Conservation (phyloP, 768 basidiomycete species). For the Clathrus columnatus region DNA sequence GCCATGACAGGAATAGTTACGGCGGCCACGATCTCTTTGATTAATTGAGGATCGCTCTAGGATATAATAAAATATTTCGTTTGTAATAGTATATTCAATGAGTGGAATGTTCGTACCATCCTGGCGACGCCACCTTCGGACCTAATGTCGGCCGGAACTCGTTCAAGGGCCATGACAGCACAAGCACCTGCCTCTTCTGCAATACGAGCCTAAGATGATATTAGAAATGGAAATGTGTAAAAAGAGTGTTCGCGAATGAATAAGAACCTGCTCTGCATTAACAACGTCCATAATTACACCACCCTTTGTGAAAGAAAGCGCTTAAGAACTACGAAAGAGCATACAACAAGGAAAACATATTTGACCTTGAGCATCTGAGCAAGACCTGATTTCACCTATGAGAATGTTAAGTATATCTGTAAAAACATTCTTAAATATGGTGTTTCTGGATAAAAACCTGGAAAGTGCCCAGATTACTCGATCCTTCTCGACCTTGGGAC, state of each 20-base stretch:
- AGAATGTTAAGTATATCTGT: constrained; percentile 8
- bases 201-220: constrained; percentile 64
- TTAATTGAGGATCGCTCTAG: constrained; percentile 90
- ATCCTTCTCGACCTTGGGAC: constrained; percentile 23
- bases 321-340: constrained; percentile 9
- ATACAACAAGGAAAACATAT: constrained; percentile 11
- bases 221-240: constrained; percentile 21
- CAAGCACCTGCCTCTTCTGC: constrained; percentile 97
- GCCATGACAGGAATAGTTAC: constrained; percentile 98
- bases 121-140: constrained; percentile 87
- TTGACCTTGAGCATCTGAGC: constrained; percentile 93
- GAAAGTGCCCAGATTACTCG: constrained; percentile 61
- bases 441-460: too few relatives aligned
- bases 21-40: constrained; percentile 90
- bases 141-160: constrained; percentile 93
- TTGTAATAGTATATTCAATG: background rate
- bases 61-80: background rate
- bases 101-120: constrained; percentile 70
- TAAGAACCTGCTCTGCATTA: constrained; percentile 55
- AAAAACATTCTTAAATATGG: constrained; percentile 17
- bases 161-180: constrained; percentile 95
- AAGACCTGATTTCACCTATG: constrained; percentile 83
- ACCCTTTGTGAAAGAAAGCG: constrained; percentile 35
- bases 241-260: background rate
- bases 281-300: constrained; percentile 96